Conservation (phyloP, 2,329 filamentous ascomycete species). For the Pseudogymnoascus sp. region DNA sequence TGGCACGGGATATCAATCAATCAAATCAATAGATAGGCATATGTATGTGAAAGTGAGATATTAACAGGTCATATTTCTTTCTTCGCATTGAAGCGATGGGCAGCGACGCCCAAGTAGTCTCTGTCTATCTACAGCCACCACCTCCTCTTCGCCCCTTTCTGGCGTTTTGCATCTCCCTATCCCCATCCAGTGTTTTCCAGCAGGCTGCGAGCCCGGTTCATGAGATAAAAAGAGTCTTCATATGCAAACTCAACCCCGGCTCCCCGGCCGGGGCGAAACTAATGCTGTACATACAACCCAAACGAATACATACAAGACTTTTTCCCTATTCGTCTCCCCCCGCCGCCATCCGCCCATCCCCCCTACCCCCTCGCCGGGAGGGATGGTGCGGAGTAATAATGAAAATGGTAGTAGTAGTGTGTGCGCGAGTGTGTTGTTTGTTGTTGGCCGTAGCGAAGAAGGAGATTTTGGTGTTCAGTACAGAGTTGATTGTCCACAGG, state of each 20-base stretch:
- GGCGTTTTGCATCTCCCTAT: not conserved
- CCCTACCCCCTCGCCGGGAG: not conserved
- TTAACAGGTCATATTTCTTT: slow-evolving; percentile 5
- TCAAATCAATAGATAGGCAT: not conserved
- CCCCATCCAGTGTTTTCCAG: slow-evolving; percentile 8
- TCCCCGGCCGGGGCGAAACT: not conserved
- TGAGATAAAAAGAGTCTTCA: slow-evolving; percentile 1
- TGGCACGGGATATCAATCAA: not conserved
- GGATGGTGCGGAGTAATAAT: not conserved
- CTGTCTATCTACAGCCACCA: slow-evolving; percentile 1
- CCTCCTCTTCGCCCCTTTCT: not conserved
- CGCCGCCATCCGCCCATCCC: not conserved
- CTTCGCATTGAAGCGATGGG: not conserved
- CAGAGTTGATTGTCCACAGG: not conserved
- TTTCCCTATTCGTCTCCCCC: not conserved
- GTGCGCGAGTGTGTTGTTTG: not conserved
- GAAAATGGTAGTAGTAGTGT: not conserved
- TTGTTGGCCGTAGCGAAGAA: not conserved
- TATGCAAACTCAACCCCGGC: not conserved
- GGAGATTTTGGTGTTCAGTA: not conserved
- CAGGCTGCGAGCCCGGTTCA: not conserved
- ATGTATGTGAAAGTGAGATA: not conserved
- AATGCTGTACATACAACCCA: slow-evolving; percentile 12
- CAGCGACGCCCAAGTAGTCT: not conserved
- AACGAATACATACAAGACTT: not conserved